Conservation (phyloP, 371 early-diverging fungal genomes). For the Apophysomyces sp. region DNA sequence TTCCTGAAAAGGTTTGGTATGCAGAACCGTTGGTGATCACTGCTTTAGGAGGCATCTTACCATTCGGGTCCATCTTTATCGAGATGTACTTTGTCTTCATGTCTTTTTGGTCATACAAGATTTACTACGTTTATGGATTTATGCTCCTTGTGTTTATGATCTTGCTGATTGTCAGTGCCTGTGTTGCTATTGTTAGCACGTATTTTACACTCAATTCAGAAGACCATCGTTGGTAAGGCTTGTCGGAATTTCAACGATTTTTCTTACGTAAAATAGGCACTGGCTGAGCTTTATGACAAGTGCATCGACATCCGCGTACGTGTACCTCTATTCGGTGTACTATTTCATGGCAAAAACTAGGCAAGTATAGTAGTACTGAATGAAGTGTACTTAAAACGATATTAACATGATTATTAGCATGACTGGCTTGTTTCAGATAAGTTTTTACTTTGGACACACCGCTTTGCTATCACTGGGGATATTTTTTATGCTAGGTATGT, state of each 20-base stretch:
- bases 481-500: constrained; percentile 70
- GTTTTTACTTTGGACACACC: constrained; percentile 84
- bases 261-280: constrained; percentile 46
- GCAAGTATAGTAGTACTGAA: constrained; percentile 35
- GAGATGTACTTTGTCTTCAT: constrained; percentile 87
- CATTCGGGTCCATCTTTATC: constrained; percentile 84
- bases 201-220: constrained; percentile 82
- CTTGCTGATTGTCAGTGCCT: constrained; percentile 72
- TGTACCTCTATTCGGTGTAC: constrained; percentile 81
- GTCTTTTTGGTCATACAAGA: constrained; percentile 83
- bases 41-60: constrained; percentile 73
- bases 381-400: not conserved
- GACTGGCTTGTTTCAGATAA: constrained; percentile 80
- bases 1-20: constrained; percentile 79
- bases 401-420: constrained; percentile 47
- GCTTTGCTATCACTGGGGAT: constrained; percentile 65
- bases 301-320: constrained; percentile 75
- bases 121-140: constrained; percentile 86
- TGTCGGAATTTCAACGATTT: not conserved
- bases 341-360: constrained; percentile 75
- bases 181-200: constrained; percentile 76
- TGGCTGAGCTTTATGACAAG: constrained; percentile 82
- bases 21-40: constrained; percentile 65
- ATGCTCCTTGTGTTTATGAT: constrained; percentile 75
- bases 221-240: constrained; percentile 80